These are phyloP conservation scores for Actinidia polygama DNA, from an alignment of 179 eudicot species.

Conservation along the genomic window DNA sequence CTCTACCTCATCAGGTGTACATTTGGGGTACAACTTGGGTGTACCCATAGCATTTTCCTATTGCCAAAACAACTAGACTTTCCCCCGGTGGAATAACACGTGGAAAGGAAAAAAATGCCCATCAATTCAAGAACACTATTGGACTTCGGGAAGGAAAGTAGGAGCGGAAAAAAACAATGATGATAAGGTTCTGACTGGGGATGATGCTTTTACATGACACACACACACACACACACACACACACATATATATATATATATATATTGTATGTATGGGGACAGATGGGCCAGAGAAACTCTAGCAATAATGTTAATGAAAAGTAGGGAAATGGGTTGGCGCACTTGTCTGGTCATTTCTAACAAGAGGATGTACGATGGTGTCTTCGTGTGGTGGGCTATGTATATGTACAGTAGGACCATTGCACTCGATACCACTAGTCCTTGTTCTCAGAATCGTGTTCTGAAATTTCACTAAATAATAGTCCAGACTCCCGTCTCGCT, in stretches of 20 bases:
- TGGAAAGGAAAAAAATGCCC: too few relatives aligned
- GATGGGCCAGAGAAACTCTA: background rate
- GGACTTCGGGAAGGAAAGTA: too few relatives aligned
- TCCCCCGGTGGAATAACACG: too few relatives aligned
- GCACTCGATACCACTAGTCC: background rate
- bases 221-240: too few relatives aligned
- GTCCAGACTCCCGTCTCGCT: background rate
- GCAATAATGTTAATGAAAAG: conserved; percentile 15
- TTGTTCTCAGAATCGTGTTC: background rate
- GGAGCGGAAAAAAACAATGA: too few relatives aligned
- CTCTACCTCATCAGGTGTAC: too few relatives aligned
- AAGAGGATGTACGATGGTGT: conserved; percentile 5
- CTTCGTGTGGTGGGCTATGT: background rate
- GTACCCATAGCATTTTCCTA: too few relatives aligned
- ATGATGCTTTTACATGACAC: too few relatives aligned
- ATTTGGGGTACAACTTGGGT: too few relatives aligned
- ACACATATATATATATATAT: background rate
- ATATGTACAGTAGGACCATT: conserved; percentile 4
- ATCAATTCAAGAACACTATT: too few relatives aligned
- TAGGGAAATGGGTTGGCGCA: conserved; percentile 1
- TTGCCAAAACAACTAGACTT: too few relatives aligned
- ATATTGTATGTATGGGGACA: background rate
- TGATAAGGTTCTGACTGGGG: too few relatives aligned
- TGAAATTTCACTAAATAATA: background rate
- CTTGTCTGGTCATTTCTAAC: background rate